A percentile compares a stretch with the other conserved stretches of the same genome.
These are phyloP conservation scores for Strobilomyces echinocephalus DNA, from an alignment of 768 basidiomycete species.

Conservation along the genomic window DNA sequence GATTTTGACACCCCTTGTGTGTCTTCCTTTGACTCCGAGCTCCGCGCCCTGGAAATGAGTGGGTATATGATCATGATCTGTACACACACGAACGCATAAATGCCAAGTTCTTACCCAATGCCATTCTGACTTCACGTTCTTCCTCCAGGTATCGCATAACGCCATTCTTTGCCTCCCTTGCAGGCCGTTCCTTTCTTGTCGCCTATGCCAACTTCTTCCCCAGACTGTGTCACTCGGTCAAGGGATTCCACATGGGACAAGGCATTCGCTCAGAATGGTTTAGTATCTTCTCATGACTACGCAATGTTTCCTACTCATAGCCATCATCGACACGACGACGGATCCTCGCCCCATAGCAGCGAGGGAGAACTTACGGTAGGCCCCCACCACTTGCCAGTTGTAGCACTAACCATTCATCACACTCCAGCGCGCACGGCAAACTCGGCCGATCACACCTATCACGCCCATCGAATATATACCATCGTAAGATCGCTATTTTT, in stretches of 20 bases:
- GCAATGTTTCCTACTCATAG: slow-evolving; percentile 31
- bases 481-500: slow-evolving; percentile 23
- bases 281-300: slow-evolving; percentile 32
- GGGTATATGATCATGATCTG: slow-evolving; percentile 33
- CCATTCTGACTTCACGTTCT: slow-evolving; percentile 28
- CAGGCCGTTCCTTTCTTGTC: slow-evolving; percentile 19
- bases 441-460: slow-evolving; percentile 34
- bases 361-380: slow-evolving; percentile 29
- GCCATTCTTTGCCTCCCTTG: slow-evolving; percentile 20
- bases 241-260: slow-evolving; percentile 35
- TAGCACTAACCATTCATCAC: slow-evolving; percentile 10
- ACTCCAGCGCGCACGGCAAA: slow-evolving; percentile 26
- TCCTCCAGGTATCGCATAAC: slow-evolving; percentile 22
- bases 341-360: slow-evolving; percentile 20
- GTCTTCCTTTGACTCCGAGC: slow-evolving; percentile 38
- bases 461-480: slow-evolving; percentile 32
- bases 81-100: slow-evolving; percentile 36
- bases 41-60: slow-evolving; percentile 39
- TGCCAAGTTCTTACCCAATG: slow-evolving; percentile 33
- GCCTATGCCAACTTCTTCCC: slow-evolving; percentile 29
- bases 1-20: slow-evolving; percentile 34
- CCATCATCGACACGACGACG: slow-evolving; percentile 24
- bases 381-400: not conserved
- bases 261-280: slow-evolving; percentile 36
- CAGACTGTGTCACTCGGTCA: slow-evolving; percentile 26